Evolutionary conservation across 768 basidiomycete genomes (phyloP).

Genomic region (Leccinum disarticulatum): DNA sequence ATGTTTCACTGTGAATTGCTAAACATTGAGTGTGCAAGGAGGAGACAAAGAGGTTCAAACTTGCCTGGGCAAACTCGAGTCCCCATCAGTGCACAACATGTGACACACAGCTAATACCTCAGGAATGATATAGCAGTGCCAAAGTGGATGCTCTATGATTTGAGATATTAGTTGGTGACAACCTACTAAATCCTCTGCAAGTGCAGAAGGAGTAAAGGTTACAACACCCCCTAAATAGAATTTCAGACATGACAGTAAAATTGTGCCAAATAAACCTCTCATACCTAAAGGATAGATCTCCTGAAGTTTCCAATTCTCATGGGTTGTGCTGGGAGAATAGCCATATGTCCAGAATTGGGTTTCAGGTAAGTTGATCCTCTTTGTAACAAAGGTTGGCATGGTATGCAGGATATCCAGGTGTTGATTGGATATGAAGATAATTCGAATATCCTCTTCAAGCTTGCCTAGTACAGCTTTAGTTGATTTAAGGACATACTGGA

Average conservation of each 20-base stretch:
- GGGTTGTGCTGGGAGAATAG: conserved; percentile 52
- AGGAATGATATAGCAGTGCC: conserved; percentile 68
- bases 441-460: conserved; percentile 40
- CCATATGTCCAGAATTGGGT: conserved; percentile 70
- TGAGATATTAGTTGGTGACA: conserved; percentile 48
- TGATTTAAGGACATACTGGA: conserved; percentile 45
- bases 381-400: conserved; percentile 49
- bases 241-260: neutral
- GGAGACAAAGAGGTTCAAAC: neutral
- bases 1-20: conserved; percentile 10
- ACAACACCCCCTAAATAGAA: conserved; percentile 60
- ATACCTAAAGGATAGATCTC: conserved; percentile 70
- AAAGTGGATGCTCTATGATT: conserved; percentile 60
- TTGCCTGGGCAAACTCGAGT: conserved; percentile 7
- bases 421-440: conserved; percentile 68
- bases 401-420: conserved; percentile 49
- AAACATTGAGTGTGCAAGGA: neutral
- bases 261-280: conserved; percentile 11
- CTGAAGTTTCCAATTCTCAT: conserved; percentile 56
- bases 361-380: conserved; percentile 44
- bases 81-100: conserved; percentile 9
- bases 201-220: conserved; percentile 65
- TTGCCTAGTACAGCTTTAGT: conserved; percentile 41
- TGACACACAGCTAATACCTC: conserved; percentile 53
- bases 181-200: conserved; percentile 52